Base-by-base conservation (phyloP, 1,284 basidiomycete species). In the Fomitiporia mediterranea region DNA sequence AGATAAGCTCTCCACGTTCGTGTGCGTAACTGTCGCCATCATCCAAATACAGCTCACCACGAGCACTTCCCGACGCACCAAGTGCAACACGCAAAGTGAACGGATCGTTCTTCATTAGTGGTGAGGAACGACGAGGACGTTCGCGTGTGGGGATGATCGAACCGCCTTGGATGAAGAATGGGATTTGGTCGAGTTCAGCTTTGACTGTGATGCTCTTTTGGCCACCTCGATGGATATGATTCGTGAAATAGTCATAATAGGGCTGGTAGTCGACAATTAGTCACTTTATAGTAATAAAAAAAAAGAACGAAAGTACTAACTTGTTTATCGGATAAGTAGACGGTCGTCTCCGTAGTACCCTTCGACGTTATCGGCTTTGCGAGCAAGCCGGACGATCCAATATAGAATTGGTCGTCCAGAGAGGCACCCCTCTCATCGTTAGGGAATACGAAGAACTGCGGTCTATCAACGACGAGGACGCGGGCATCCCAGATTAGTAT, bases 401-500 rank as follows among this genome's bases (percentile, higher is more conserved):
- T 73, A 67, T 90, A 98, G 75, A 88, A 99, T 69, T 99, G 97
- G 67, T 98, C 93, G 66, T 98, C 97, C 52, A 98, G 79, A 0
- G 81, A 79, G 65, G 94, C 97, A 4, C 95, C 96, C 50, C 73
- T 74, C 58, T 83, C 76, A 67, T 99, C 94, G 56, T 89, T 75
- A 1, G 96, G 96, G 84, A 96, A 95, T 66, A 89, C 78, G 53
- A 96, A 82, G 66, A 93, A 98, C 71, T 99, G 96, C 19, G 96
- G 96, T 53, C 92, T 93, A 27, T n/a, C 0, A 17, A 23, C 17
- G 11, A 7, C 17, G 39, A 8, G 35, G 17, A 17, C 11, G 17
- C 25, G 15, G 21, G 25, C 15, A 27, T 7, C 3, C 37, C 35
- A 47, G 35, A 7, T 25, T 55, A 15, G n/a, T 6, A 47, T 9